phyloP scores from a whole-genome alignment of 2,329 filamentous ascomycete species.

The Aspergillus uvarum region DNA sequence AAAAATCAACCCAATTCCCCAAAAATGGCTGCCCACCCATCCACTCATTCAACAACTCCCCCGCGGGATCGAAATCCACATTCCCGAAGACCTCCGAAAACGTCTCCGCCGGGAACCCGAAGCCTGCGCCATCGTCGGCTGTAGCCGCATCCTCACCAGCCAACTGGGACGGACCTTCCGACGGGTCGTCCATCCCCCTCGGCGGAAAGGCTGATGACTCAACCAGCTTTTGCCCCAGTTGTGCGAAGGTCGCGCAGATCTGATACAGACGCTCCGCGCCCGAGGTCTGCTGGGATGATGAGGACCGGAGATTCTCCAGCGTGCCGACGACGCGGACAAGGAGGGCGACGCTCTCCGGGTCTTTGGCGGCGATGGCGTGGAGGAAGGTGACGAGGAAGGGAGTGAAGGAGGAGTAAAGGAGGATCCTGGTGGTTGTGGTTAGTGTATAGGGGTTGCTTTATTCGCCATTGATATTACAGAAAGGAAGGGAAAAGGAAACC shows the following conservation, averaged over 20 bases:
- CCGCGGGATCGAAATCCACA: neutral
- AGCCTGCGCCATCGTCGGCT: neutral
- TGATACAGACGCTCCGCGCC: conserved; percentile 15
- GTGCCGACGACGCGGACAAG: conserved; percentile 18
- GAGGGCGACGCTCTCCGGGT: conserved; percentile 16
- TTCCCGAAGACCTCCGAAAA: neutral
- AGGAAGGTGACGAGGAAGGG: conserved; percentile 25
- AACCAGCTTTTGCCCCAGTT: conserved; percentile 10
- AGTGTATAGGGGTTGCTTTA: too few relatives aligned
- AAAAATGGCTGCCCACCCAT: neutral
- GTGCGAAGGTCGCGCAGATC: conserved; percentile 14
- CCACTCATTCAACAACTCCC: neutral
- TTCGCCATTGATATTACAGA: too few relatives aligned
- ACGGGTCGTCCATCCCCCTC: neutral
- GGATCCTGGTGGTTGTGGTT: neutral
- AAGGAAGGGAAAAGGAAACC: too few relatives aligned
- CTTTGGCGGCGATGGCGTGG: conserved; percentile 19
- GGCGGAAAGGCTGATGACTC: neutral
- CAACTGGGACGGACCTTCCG: neutral
- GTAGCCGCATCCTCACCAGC: neutral
- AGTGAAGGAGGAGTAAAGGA: conserved; percentile 3
- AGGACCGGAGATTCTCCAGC: conserved; percentile 6
- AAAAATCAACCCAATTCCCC: neutral
- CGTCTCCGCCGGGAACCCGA: neutral
- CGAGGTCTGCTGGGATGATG: neutral